phyloP scores from a whole-genome alignment of 140 eudicot species.

The Erigeron philadelphicus region DNA sequence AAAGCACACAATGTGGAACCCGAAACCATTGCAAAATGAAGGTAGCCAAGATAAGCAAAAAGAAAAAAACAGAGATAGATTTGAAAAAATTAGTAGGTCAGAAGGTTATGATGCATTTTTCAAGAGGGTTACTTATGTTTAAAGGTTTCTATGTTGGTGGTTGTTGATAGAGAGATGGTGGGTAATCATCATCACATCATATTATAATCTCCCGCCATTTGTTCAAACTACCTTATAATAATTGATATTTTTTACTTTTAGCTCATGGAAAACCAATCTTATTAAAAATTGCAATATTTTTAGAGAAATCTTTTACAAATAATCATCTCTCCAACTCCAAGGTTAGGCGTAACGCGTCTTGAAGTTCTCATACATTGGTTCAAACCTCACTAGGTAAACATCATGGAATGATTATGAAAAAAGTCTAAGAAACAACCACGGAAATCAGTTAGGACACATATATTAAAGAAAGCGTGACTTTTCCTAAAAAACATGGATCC shows the following conservation, averaged over 20 bases:
- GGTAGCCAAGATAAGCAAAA: constrained; percentile 10
- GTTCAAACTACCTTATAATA: not conserved
- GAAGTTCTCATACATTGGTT: no score
- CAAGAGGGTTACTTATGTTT: constrained; percentile 26
- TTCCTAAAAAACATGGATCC: no score
- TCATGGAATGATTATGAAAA: no score
- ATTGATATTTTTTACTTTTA: not conserved
- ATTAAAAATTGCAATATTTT: no score
- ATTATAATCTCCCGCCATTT: constrained; percentile 12
- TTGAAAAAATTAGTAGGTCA: constrained; percentile 18
- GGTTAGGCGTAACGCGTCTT: no score
- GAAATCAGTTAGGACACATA: no score
- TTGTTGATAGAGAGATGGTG: constrained; percentile 20
- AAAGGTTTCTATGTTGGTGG: constrained; percentile 34
- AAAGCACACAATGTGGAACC: constrained; percentile 20
- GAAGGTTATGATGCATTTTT: constrained; percentile 33
- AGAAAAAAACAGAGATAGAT: constrained; percentile 16
- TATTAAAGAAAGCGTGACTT: no score
- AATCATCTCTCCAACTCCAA: no score
- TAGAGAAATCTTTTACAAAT: no score
- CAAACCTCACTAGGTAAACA: no score
- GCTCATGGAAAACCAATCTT: not conserved
- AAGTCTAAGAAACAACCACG: no score
- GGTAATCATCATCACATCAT: constrained; percentile 19
- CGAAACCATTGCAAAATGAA: constrained; percentile 29